phyloP scores from a whole-genome alignment of 2,329 filamentous ascomycete genomes.

The Alternaria novae-zelandiae region DNA sequence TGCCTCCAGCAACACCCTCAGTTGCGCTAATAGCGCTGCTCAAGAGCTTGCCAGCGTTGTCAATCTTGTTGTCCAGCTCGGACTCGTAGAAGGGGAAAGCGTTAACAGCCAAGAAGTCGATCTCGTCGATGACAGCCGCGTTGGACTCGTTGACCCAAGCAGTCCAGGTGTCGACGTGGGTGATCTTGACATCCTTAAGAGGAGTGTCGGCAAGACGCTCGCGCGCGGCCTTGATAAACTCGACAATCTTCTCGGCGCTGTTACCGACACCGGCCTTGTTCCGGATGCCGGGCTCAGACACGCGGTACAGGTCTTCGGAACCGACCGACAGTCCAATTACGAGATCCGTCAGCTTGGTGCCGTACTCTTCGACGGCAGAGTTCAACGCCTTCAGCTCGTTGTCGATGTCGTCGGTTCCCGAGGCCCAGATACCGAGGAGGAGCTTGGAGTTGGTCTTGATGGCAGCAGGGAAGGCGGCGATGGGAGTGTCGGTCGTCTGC shows the following conservation, averaged over 20 bases:
- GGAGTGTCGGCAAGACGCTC: slow-evolving; percentile 65
- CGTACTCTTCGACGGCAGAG: slow-evolving; percentile 41
- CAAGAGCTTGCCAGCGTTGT: slow-evolving; percentile 51
- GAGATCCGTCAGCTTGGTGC: slow-evolving; percentile 59
- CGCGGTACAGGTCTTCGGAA: slow-evolving; percentile 67
- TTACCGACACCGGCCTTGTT: slow-evolving; percentile 69
- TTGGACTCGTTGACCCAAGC: slow-evolving; percentile 46
- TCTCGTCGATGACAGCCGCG: slow-evolving; percentile 43
- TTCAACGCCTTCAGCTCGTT: slow-evolving; percentile 44
- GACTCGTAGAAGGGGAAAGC: slow-evolving; percentile 48
- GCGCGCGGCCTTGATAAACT: slow-evolving; percentile 58
- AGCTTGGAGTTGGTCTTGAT: slow-evolving; percentile 45
- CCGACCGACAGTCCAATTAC: slow-evolving; percentile 47
- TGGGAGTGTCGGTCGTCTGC: slow-evolving; percentile 68
- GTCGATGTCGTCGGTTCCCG: slow-evolving; percentile 56
- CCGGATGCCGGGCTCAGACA: slow-evolving; percentile 69
- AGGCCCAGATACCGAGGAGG: slow-evolving; percentile 54
- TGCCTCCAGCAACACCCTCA: slow-evolving; percentile 38
- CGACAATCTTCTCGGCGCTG: slow-evolving; percentile 65
- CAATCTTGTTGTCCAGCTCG: slow-evolving; percentile 42
- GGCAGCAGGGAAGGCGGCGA: slow-evolving; percentile 54
- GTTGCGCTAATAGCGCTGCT: slow-evolving; percentile 36
- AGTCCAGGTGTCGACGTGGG: slow-evolving; percentile 49
- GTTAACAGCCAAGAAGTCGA: slow-evolving; percentile 48
- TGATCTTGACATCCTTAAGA: slow-evolving; percentile 58